These are phyloP conservation scores for Harringtonia lauricola DNA, from an alignment of 2,329 filamentous ascomycete species.

Conservation along the genomic window DNA sequence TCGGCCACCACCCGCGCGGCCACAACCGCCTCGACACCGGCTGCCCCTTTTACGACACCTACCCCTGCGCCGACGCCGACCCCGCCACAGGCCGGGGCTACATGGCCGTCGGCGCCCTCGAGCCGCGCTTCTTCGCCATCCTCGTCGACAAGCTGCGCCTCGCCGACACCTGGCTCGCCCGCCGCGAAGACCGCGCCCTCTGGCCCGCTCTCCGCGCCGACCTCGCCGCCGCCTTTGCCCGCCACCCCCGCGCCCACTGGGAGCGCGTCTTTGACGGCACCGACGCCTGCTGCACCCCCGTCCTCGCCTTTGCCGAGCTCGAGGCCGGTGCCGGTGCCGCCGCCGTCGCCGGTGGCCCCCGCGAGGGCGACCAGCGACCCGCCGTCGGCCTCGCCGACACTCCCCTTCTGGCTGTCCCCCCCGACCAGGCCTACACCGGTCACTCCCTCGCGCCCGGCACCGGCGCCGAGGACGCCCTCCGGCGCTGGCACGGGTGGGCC, in stretches of 20 bases:
- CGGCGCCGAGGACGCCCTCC: conserved; percentile 60
- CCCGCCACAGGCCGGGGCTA: conserved; percentile 37
- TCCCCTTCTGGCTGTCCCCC: conserved; percentile 51
- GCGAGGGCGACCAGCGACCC: conserved; percentile 59
- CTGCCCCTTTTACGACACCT: conserved; percentile 81
- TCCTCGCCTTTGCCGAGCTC: conserved; percentile 65
- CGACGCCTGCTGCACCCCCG: conserved; percentile 87
- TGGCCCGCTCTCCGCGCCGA: conserved; percentile 58
- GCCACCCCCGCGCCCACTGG: conserved; percentile 68
- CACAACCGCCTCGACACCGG: conserved; percentile 75
- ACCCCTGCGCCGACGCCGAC: conserved; percentile 59
- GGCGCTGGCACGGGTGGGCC: conserved; percentile 67
- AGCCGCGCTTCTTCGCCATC: conserved; percentile 70
- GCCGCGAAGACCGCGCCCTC: conserved; percentile 44
- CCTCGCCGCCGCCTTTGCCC: conserved; percentile 54
- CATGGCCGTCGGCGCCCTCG: conserved; percentile 83
- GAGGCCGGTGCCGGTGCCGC: conserved; percentile 41
- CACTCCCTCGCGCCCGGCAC: conserved; percentile 51
- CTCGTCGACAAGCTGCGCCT: conserved; percentile 60
- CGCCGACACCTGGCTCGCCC: conserved; percentile 30
- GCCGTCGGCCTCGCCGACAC: conserved; percentile 57
- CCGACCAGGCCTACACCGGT: conserved; percentile 52
- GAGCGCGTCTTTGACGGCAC: conserved; percentile 78
- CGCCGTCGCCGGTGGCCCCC: conserved; percentile 20
- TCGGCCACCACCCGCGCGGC: conserved; percentile 56